Base-by-base conservation (phyloP, 2,329 filamentous ascomycete species). In the Beauveria rudraprayagi region DNA sequence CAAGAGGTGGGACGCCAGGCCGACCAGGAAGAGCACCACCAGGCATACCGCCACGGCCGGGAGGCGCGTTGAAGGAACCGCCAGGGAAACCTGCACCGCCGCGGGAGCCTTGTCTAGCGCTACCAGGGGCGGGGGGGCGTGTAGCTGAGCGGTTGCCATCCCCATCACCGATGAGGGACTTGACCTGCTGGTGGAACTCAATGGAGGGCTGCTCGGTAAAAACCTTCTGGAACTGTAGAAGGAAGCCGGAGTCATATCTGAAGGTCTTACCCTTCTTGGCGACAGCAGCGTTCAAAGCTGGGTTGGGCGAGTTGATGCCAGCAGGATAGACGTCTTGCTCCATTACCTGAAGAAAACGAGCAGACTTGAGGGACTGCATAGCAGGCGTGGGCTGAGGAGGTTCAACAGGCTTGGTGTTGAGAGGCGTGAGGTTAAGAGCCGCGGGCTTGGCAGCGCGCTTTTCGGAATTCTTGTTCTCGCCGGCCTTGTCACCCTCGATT, bases 181-280 rank as follows among this genome's bases (percentile, higher is more conserved):
- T 93, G 82, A 99, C 87, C 70, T 94, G 92, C 66, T 88, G 82
- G 71, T 95, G 90, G 85, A 96, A 99, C 71, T 97, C 93, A 48
- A 92, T 76, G 0, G 92, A 96, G 16, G 94, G 94, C 77, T 97
- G 95, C 80, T 99, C 94, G 65, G 91, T 95, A 78, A 97, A 99
- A 22, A 96, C 91, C 68, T 85, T 85, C 77, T 97, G 91, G 82
- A 99, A 99, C 72, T 99, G 94, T 34, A 99, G 82, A 76, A 99
- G 79, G 80, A 99, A 99, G 68, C 89, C 88, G 69, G 92, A 90
- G 76, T 97, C 92, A 75, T 99, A 99, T 74, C 95, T 92, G 80
- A 95, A 96, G 47, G 86, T 88, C 73, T 86, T 89, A 63, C 85
- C 86, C 78, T 92, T 93, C 74, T 89, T 90, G 40, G 84, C 81